A percentile compares a stretch with the other conserved stretches of the same genome.
Conservation (phyloP, 257 asterid genomes). For the Ophiorrhiza pumila region DNA sequence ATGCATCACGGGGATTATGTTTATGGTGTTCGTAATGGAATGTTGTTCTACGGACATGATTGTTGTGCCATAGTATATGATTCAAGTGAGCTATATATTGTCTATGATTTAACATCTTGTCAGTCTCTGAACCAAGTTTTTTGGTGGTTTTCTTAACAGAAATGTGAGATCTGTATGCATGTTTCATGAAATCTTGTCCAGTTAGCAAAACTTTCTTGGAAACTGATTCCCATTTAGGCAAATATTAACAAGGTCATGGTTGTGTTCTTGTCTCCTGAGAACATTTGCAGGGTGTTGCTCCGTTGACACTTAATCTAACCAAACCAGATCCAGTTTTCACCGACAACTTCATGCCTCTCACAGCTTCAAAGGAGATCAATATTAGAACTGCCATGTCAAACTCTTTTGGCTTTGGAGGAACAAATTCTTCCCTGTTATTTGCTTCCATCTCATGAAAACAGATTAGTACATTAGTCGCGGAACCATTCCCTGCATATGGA, state of each 20-base stretch:
- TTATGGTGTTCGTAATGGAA: neutral
- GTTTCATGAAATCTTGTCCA: neutral
- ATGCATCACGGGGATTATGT: neutral
- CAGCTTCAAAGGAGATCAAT: slow-evolving; percentile 60
- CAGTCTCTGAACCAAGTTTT: neutral
- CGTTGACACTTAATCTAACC: slow-evolving; percentile 68
- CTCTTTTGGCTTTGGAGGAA: slow-evolving; percentile 98
- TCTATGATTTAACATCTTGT: neutral
- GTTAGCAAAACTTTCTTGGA: neutral
- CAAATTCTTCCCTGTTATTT: slow-evolving; percentile 78
- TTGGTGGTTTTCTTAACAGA: neutral
- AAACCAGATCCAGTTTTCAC: slow-evolving; percentile 69
- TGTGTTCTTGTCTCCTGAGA: neutral
- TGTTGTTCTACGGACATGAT: neutral
- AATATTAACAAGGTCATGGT: neutral
- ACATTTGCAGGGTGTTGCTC: slow-evolving; percentile 67
- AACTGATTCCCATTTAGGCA: neutral
- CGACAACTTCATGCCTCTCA: slow-evolving; percentile 69
- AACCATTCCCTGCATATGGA: neutral
- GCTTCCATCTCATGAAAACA: slow-evolving; percentile 43
- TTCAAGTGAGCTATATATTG: neutral
- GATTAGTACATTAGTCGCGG: neutral
- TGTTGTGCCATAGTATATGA: neutral
- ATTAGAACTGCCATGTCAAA: slow-evolving; percentile 81
- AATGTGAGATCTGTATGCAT: neutral